phyloP scores from a whole-genome alignment of 2,329 filamentous ascomycete genomes.

The Paraconiothyrium sp. region DNA sequence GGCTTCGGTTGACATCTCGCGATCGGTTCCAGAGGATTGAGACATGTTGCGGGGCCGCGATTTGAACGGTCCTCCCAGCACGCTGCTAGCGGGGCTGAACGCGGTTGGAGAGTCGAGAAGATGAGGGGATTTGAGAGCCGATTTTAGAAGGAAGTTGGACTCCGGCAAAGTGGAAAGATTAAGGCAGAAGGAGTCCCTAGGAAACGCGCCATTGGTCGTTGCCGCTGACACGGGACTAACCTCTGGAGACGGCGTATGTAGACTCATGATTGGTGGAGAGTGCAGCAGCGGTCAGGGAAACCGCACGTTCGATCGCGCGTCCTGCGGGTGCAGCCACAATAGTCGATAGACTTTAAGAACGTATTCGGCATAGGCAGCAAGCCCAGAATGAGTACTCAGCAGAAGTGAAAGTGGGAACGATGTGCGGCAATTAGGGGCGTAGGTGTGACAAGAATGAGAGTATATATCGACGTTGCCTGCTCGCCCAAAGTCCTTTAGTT shows the following conservation, averaged over 20 bases:
- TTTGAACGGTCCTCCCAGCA: conserved; percentile 44
- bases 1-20: conserved; percentile 49
- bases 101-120: conserved; percentile 51
- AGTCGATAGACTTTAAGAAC: conserved; percentile 21
- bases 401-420: conserved; percentile 9
- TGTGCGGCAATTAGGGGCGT: background rate
- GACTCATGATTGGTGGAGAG: conserved; percentile 52
- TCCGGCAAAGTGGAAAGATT: conserved; percentile 51
- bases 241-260: conserved; percentile 52
- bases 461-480: conserved; percentile 24
- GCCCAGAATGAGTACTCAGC: conserved; percentile 13
- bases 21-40: conserved; percentile 52
- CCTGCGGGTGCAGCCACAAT: conserved; percentile 43
- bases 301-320: conserved; percentile 38
- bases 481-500: conserved; percentile 15
- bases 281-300: conserved; percentile 34
- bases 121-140: conserved; percentile 50
- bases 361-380: conserved; percentile 19
- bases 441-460: conserved; percentile 7
- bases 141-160: conserved; percentile 49
- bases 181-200: conserved; percentile 52
- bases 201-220: conserved; percentile 50
- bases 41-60: conserved; percentile 55
- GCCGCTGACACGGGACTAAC: conserved; percentile 55
- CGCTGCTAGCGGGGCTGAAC: conserved; percentile 39